A percentile compares a stretch with the other conserved stretches of the same genome.
phyloP scores from a whole-genome alignment of 768 basidiomycete genomes.

The Zangia roseola region DNA sequence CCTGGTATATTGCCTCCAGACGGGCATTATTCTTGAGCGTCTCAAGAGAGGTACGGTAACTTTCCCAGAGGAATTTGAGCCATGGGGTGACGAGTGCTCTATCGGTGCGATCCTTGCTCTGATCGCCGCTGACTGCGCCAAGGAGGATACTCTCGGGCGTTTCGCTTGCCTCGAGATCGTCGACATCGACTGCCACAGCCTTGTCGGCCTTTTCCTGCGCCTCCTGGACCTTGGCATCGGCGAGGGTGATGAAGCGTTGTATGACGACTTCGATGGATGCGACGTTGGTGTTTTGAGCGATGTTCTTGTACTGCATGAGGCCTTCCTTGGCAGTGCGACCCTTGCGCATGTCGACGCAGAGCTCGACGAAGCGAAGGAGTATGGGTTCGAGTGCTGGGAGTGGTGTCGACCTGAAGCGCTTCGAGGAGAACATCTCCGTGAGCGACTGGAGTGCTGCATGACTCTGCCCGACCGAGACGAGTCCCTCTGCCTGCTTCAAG shows the following conservation, averaged over 20 bases:
- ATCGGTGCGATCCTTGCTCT: slow-evolving; percentile 93
- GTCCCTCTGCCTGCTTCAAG: slow-evolving; percentile 90
- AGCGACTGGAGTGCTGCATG: slow-evolving; percentile 88
- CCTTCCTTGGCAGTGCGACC: slow-evolving; percentile 93
- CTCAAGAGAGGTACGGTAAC: slow-evolving; percentile 92
- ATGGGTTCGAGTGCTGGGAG: slow-evolving; percentile 90
- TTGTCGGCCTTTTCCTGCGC: slow-evolving; percentile 87
- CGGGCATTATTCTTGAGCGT: slow-evolving; percentile 95
- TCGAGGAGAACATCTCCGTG: slow-evolving; percentile 89
- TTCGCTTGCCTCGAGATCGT: slow-evolving; percentile 94
- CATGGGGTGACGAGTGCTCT: slow-evolving; percentile 93
- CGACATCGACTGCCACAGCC: slow-evolving; percentile 75
- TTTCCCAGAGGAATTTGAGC: slow-evolving; percentile 99
- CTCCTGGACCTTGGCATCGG: slow-evolving; percentile 79
- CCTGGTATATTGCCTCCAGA: slow-evolving; percentile 92
- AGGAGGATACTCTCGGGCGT: slow-evolving; percentile 91
- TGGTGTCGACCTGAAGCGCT: slow-evolving; percentile 91
- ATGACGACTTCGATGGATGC: slow-evolving; percentile 91
- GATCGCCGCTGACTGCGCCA: slow-evolving; percentile 85
- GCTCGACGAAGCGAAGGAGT: slow-evolving; percentile 92
- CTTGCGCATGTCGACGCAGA: slow-evolving; percentile 94
- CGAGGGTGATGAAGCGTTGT: slow-evolving; percentile 76
- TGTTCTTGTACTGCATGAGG: slow-evolving; percentile 97
- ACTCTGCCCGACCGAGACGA: slow-evolving; percentile 87
- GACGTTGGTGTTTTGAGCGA: slow-evolving; percentile 91